Evolutionary conservation across 768 basidiomycete species (phyloP).

Genomic region (Phaffia australis): DNA sequence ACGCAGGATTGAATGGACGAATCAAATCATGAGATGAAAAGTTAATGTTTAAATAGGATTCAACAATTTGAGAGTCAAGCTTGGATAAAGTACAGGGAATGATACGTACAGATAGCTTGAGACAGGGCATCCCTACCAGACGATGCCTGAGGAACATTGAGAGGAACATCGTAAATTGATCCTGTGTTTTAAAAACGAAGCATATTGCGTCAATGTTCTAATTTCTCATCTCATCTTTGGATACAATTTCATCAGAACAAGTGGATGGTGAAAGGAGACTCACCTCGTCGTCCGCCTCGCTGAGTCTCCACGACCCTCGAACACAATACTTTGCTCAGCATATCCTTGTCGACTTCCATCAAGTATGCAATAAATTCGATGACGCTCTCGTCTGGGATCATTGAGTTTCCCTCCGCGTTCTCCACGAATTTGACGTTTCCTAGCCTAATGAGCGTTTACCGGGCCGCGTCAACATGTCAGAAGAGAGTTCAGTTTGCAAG

Average conservation of each 20-base stretch:
- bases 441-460: conserved; percentile 37
- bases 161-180: conserved; percentile 90
- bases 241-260: neutral
- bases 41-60: neutral
- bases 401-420: conserved; percentile 77
- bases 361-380: conserved; percentile 91
- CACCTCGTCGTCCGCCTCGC: conserved; percentile 75
- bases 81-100: neutral
- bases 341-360: conserved; percentile 69
- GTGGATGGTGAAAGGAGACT: neutral
- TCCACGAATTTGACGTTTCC: conserved; percentile 89
- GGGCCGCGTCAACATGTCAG: neutral
- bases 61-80: neutral
- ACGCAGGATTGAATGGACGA: neutral
- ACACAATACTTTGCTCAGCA: conserved; percentile 78
- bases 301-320: conserved; percentile 82
- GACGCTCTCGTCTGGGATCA: conserved; percentile 69
- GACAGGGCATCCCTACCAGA: conserved; percentile 83
- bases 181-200: conserved; percentile 31
- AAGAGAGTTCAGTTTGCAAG: too few relatives aligned
- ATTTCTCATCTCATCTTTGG: neutral
- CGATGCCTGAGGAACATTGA: conserved; percentile 77
- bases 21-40: too few relatives aligned
- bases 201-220: neutral
- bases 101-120: conserved; percentile 56